These are phyloP conservation scores for Aspergillus indologenus DNA, from an alignment of 495 filamentous ascomycete species.

Conservation along the genomic window DNA sequence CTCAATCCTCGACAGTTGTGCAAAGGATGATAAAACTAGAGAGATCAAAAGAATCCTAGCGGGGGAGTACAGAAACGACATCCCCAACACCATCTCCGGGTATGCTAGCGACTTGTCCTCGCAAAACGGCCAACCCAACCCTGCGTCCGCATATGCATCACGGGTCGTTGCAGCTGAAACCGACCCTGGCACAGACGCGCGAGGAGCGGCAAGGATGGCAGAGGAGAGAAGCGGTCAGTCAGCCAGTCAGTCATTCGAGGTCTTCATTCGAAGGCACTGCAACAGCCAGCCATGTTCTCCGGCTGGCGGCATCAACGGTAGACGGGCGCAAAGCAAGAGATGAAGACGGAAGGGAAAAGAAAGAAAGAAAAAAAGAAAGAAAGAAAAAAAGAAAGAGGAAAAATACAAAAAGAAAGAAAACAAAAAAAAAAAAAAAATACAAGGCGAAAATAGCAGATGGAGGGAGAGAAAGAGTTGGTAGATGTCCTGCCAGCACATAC, in stretches of 20 bases:
- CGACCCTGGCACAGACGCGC: constrained; percentile 1
- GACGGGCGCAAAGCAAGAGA: background rate
- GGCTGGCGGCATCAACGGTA: background rate
- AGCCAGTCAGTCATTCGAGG: background rate
- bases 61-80: background rate
- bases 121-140: background rate
- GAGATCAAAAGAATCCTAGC: background rate
- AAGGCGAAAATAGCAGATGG: too few relatives aligned
- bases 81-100: background rate
- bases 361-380: background rate
- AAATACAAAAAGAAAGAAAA: too few relatives aligned
- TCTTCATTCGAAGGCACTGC: too few relatives aligned
- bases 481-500: too few relatives aligned
- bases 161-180: constrained; percentile 30
- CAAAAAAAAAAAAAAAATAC: too few relatives aligned
- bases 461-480: too few relatives aligned
- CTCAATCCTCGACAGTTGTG: background rate
- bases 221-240: background rate
- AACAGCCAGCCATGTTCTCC: background rate
- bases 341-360: background rate
- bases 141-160: constrained; percentile 28
- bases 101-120: background rate
- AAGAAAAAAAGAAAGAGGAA: too few relatives aligned
- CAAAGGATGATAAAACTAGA: background rate
- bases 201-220: constrained; percentile 1